These are phyloP conservation scores for Metschnikowia noctiluminum DNA, from an alignment of 805 yeast genomes.

Conservation along the genomic window DNA sequence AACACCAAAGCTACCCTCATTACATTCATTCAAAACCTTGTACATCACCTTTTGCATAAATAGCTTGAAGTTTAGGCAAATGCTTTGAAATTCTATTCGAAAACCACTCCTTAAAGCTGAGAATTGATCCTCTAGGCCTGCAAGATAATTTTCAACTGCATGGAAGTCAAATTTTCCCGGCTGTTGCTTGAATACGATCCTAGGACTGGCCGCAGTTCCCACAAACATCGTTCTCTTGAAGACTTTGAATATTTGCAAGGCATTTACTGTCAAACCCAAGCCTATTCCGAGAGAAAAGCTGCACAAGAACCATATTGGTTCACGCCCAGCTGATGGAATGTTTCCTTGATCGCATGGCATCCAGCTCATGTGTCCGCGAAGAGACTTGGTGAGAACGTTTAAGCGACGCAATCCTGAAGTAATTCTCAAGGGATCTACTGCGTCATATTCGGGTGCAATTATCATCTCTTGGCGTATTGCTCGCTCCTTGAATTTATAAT, in stretches of 20 bases:
- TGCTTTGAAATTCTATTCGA: background rate
- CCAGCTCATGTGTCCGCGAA: background rate
- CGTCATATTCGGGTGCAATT: conserved; percentile 19
- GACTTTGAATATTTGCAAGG: conserved; percentile 17
- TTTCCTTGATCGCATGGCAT: background rate
- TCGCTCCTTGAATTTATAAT: conserved; percentile 10
- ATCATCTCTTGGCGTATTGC: conserved; percentile 7
- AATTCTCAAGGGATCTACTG: conserved; percentile 29
- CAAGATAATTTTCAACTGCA: background rate
- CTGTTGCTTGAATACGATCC: background rate
- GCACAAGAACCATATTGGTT: conserved; percentile 21
- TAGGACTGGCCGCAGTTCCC: background rate
- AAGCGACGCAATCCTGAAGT: conserved; percentile 25
- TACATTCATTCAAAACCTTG: background rate
- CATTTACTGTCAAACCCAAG: conserved; percentile 25
- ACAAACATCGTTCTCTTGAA: conserved; percentile 3
- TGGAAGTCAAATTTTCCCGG: no score
- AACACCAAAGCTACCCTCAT: background rate
- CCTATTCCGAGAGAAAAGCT: conserved; percentile 38
- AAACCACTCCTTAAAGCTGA: background rate
- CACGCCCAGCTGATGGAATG: conserved; percentile 8
- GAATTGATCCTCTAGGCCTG: background rate
- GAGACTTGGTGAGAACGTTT: conserved; percentile 15
- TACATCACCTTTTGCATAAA: background rate
- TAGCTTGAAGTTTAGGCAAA: background rate